A percentile compares a stretch with the other conserved stretches of the same genome.
Evolutionary conservation across 1,284 basidiomycete genomes (phyloP).

Genomic region (Sphagnurus paluster): DNA sequence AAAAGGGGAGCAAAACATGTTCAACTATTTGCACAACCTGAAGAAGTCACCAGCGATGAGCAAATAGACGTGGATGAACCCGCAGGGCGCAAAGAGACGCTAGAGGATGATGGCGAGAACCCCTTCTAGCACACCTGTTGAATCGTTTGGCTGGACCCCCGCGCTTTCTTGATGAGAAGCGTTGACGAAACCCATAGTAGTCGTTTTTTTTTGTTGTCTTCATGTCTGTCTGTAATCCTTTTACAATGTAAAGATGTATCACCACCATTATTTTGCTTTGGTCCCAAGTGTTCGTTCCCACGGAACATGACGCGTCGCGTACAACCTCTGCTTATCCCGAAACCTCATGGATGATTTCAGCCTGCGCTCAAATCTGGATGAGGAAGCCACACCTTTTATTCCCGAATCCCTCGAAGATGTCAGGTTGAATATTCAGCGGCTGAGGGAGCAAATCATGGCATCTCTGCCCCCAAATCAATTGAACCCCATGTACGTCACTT

Average conservation of each 20-base stretch:
- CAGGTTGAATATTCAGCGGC: conserved; percentile 12
- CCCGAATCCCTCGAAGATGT: conserved; percentile 12
- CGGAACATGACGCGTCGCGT: conserved; percentile 3
- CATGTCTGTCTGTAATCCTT: conserved; percentile 18
- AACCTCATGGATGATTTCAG: conserved; percentile 17
- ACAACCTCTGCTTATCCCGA: not conserved
- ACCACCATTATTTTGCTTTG: conserved; percentile 2
- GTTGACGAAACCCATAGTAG: conserved; percentile 18
- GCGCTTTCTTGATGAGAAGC: conserved; percentile 19
- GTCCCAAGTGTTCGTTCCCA: not conserved
- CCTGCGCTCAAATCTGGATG: conserved; percentile 12
- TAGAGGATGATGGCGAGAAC: conserved; percentile 54
- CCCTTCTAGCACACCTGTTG: conserved; percentile 53
- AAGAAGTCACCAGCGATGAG: conserved; percentile 43
- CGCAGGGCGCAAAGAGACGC: conserved; percentile 27
- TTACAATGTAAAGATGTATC: conserved; percentile 20
- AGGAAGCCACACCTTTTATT: conserved; percentile 1
- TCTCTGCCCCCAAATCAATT: conserved; percentile 14
- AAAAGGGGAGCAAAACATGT: conserved; percentile 59
- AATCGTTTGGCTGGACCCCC: conserved; percentile 21
- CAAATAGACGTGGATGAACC: conserved; percentile 25
- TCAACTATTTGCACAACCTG: conserved; percentile 53
- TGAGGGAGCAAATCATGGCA: conserved; percentile 14
- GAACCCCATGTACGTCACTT: conserved; percentile 14
- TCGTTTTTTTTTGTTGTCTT: conserved; percentile 13